phyloP scores from a whole-genome alignment of 2,329 filamentous ascomycete species.

The Alternaria hordeiaustralica region DNA sequence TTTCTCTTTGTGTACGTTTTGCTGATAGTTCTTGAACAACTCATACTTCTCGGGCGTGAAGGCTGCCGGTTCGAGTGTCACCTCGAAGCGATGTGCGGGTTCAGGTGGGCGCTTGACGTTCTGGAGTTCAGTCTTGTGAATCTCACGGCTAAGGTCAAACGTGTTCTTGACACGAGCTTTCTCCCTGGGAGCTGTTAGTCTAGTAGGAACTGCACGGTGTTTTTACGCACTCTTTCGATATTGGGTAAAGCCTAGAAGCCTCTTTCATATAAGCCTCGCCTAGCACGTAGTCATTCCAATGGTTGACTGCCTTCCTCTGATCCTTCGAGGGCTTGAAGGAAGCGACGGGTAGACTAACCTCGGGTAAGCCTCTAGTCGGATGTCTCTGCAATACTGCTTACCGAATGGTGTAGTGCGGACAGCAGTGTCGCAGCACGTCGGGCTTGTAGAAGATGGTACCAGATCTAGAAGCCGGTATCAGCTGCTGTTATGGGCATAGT shows the following conservation, averaged over 20 bases:
- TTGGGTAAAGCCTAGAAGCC: slow-evolving; percentile 68
- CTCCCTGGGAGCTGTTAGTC: slow-evolving; percentile 47
- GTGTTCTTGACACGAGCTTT: slow-evolving; percentile 68
- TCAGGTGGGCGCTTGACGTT: slow-evolving; percentile 64
- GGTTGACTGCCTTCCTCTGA: slow-evolving; percentile 77
- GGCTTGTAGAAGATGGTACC: slow-evolving; percentile 76
- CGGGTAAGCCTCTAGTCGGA: slow-evolving; percentile 12
- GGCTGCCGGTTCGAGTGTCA: slow-evolving; percentile 72
- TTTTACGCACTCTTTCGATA: slow-evolving; percentile 66
- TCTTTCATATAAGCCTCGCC: slow-evolving; percentile 72
- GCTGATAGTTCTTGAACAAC: slow-evolving; percentile 78
- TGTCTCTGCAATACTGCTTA: slow-evolving; percentile 24
- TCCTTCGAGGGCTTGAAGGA: slow-evolving; percentile 71
- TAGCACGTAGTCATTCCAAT: slow-evolving; percentile 74
- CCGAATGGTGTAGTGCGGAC: slow-evolving; percentile 85
- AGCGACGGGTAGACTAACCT: slow-evolving; percentile 66
- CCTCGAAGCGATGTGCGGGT: slow-evolving; percentile 70
- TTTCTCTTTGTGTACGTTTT: slow-evolving; percentile 72
- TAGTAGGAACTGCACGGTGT: background rate
- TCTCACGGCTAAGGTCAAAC: slow-evolving; percentile 69
- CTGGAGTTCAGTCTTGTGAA: slow-evolving; percentile 71
- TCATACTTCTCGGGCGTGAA: slow-evolving; percentile 79
- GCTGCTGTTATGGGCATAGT: slow-evolving; percentile 7
- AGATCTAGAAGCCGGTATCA: slow-evolving; percentile 45
- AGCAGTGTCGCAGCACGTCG: slow-evolving; percentile 81